Evolutionary conservation across 139 green algal species (phyloP).

Genomic region (Chlorella vulgaris): DNA sequence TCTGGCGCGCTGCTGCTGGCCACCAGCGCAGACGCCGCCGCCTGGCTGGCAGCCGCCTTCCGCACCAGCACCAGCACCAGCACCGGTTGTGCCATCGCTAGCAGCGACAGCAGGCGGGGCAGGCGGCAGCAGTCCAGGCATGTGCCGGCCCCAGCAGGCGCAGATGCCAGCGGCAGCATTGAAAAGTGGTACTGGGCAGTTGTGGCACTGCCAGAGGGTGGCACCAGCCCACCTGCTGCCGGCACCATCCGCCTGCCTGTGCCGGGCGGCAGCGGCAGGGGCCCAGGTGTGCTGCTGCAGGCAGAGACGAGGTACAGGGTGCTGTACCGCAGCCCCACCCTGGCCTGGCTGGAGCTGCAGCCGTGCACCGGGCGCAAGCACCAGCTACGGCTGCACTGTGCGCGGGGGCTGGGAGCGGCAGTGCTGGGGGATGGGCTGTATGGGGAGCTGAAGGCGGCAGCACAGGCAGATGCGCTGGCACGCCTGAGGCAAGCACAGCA

Average conservation of each 20-base stretch:
- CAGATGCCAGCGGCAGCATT: background rate
- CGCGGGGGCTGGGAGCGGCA: slow-evolving; percentile 33
- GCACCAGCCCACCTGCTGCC: background rate
- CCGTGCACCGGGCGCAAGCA: slow-evolving; percentile 56
- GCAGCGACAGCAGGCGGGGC: background rate
- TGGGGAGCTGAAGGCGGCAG: slow-evolving; percentile 15
- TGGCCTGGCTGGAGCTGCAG: slow-evolving; percentile 49
- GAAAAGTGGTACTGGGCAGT: slow-evolving; percentile 48
- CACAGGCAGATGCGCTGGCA: background rate
- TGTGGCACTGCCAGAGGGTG: background rate
- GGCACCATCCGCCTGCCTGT: slow-evolving; percentile 6
- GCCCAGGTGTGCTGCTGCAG: background rate
- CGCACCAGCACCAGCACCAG: background rate
- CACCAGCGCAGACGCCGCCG: slow-evolving; percentile 48
- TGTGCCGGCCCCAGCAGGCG: background rate
- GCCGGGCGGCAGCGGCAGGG: slow-evolving; percentile 19
- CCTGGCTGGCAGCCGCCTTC: slow-evolving; percentile 59
- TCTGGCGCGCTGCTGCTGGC: slow-evolving; percentile 69
- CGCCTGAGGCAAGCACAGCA: background rate
- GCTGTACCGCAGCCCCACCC: background rate
- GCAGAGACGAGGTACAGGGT: slow-evolving; percentile 21
- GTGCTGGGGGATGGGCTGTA: slow-evolving; percentile 56
- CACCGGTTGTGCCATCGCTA: background rate
- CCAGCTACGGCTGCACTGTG: slow-evolving; percentile 59
- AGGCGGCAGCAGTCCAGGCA: background rate